Conservation (phyloP, 2,329 filamentous ascomycete genomes). For the Phoma sp. region DNA sequence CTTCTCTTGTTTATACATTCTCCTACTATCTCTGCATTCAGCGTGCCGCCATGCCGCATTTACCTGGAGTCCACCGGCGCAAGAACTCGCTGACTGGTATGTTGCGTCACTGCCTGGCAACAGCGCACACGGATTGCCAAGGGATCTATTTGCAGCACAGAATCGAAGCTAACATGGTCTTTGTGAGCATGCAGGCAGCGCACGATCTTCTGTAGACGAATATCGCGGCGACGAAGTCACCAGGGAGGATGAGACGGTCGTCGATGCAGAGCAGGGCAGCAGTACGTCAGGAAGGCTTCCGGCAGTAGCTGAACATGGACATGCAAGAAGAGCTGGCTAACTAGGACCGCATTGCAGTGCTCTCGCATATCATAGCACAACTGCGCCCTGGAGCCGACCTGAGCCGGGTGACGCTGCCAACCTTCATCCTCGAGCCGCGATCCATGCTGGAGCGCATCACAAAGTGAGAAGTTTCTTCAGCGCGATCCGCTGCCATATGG, state of each 20-base stretch:
- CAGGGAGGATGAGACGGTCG: slow-evolving; percentile 74
- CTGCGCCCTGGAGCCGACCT: slow-evolving; percentile 93
- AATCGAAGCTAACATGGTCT: slow-evolving; percentile 25
- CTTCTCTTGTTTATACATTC: neutral
- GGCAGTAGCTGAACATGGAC: neutral
- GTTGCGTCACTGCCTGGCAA: slow-evolving; percentile 28
- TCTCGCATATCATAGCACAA: slow-evolving; percentile 97
- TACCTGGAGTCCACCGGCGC: slow-evolving; percentile 35
- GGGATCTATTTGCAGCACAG: neutral
- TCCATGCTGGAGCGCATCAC: slow-evolving; percentile 99
- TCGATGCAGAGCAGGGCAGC: slow-evolving; percentile 94
- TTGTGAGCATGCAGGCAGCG: slow-evolving; percentile 41
- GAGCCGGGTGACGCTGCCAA: slow-evolving; percentile 91
- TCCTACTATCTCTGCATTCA: neutral
- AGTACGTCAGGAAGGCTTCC: slow-evolving; percentile 62
- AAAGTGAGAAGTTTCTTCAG: slow-evolving; percentile 69
- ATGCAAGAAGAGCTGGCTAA: slow-evolving; percentile 20
- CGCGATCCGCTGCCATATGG: neutral
- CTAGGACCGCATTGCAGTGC: slow-evolving; percentile 64
- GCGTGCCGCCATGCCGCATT: slow-evolving; percentile 49
- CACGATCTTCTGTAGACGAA: slow-evolving; percentile 53
- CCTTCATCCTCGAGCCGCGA: slow-evolving; percentile 95
- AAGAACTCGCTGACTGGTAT: slow-evolving; percentile 40
- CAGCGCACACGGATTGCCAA: slow-evolving; percentile 13
- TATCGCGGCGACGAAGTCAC: slow-evolving; percentile 45